Conservation (phyloP, 2,329 filamentous ascomycete genomes). For the Chlorencoelia australis region DNA sequence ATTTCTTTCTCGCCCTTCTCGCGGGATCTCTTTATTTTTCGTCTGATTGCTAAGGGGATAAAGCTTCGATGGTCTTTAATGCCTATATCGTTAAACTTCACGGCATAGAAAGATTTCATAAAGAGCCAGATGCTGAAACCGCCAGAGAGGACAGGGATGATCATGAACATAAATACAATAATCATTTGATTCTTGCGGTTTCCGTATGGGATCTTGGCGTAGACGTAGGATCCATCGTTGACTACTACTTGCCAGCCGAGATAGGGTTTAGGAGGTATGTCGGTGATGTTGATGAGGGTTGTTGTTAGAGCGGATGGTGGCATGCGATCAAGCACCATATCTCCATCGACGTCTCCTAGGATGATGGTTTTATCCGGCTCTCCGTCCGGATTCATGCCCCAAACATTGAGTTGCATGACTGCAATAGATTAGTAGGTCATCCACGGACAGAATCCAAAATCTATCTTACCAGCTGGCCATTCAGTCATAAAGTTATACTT, state of each 20-base stretch:
- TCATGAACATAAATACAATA: conserved; percentile 42
- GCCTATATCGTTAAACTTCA: conserved; percentile 50
- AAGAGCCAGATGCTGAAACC: conserved; percentile 43
- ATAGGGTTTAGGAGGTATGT: conserved; percentile 41
- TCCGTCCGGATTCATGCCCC: conserved; percentile 56
- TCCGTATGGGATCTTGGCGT: conserved; percentile 42
- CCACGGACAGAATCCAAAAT: no score
- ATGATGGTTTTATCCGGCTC: conserved; percentile 49
- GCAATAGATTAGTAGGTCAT: background rate
- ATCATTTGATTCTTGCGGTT: conserved; percentile 42
- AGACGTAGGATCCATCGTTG: conserved; percentile 43
- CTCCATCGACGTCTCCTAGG: conserved; percentile 51
- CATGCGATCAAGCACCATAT: conserved; percentile 50
- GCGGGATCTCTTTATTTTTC: conserved; percentile 29
- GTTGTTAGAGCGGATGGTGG: conserved; percentile 46
- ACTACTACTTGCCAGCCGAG: conserved; percentile 45
- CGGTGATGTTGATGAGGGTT: conserved; percentile 49
- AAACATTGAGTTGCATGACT: conserved; percentile 50
- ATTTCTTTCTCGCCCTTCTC: conserved; percentile 13
- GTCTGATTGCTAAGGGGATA: conserved; percentile 29
- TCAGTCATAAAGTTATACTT: conserved; percentile 50
- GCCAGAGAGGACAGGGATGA: conserved; percentile 42
- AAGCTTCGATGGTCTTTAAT: conserved; percentile 38
- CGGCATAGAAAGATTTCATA: conserved; percentile 43
- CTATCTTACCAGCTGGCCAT: conserved; percentile 41